Evolutionary conservation across 148 eudicot species (phyloP), one percentile per base, ranked within the genome.

Genomic region (Amaranthus hypochondriacus): DNA sequence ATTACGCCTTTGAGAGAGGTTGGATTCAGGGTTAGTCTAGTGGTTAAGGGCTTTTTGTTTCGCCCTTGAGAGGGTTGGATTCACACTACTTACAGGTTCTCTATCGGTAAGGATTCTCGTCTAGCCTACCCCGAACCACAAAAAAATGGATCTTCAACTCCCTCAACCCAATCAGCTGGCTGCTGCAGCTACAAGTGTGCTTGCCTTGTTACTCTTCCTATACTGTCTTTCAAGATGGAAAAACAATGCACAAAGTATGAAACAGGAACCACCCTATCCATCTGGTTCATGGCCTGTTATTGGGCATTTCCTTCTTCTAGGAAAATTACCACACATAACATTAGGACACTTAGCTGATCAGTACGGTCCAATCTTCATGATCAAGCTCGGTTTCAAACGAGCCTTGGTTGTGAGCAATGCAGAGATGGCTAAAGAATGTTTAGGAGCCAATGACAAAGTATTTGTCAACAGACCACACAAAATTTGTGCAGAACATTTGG

Each of bases 351-450:
- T 81, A 59, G 85, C 85, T 3, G 85, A 83, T 9, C 65, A 64
- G 21, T 61, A 73, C 5, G 89, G 89, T 18, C 18, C 59, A 28
- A 69, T 69, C 21, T 69, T 69, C 21, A 69, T 69, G 72, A 9
- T 69, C 4, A 69, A 53, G 72, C 46, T 69, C 4, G 72, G 72
- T 7, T 44, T 69, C 9, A 2, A 12, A 14, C 58, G 21, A 39
- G 59, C 59, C 10, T 39, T 69, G 48, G 72, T 69, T 4, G 72
- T 69, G 4, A 87, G 83, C 60, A 72, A 64, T 59, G 70, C 81
- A 62, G 78, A 87, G 18, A 69, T 76, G 55, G 89, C 79, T 5
- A 73, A 74, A 61, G 86, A 84, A 18, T 86, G 84, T 53, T 77
- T 86, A 58, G 77, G 79, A 56, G 76, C 77, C 52, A 83, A 83